Evolutionary conservation across 2,329 filamentous ascomycete genomes (phyloP).

Genomic region (Alternaria gansuensis): DNA sequence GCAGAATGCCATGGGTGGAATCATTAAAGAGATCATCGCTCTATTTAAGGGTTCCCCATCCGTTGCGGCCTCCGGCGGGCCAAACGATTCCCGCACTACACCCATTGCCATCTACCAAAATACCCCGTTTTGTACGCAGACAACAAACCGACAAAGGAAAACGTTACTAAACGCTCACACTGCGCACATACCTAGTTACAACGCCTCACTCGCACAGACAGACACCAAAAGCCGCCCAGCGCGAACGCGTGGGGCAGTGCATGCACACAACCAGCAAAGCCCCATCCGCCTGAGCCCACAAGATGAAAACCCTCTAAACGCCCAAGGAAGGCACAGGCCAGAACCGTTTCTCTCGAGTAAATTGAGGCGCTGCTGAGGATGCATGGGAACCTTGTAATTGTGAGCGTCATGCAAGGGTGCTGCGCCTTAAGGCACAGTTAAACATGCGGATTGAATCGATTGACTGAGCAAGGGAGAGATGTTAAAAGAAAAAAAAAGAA

Average conservation of each 20-base stretch:
- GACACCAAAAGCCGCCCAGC: not conserved
- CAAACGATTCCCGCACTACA: not conserved
- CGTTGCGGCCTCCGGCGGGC: not conserved
- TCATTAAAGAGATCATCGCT: not conserved
- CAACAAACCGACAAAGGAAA: not conserved
- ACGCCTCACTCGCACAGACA: slow-evolving; percentile 11
- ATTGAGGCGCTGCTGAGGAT: slow-evolving; percentile 15
- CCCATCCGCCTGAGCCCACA: slow-evolving; percentile 1
- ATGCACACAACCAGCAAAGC: slow-evolving; percentile 6
- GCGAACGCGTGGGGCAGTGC: slow-evolving; percentile 18
- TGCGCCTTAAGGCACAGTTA: slow-evolving; percentile 14
- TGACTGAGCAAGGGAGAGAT: not conserved
- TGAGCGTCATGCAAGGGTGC: slow-evolving; percentile 10
- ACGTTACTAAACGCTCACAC: not conserved
- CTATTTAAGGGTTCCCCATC: not conserved
- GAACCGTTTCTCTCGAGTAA: slow-evolving; percentile 2
- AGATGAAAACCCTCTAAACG: slow-evolving; percentile 4
- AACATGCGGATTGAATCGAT: not conserved
- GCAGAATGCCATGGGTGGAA: not conserved
- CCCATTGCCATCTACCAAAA: not conserved
- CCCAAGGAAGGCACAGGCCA: slow-evolving; percentile 4
- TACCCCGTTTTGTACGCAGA: not conserved
- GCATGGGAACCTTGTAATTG: slow-evolving; percentile 5
- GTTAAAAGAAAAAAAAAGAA: no score
- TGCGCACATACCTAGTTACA: not conserved